Evolutionary conservation across 75 land plant species (phyloP), one percentile per base, ranked within the genome.

Genomic region (Ceratopteris richardii): DNA sequence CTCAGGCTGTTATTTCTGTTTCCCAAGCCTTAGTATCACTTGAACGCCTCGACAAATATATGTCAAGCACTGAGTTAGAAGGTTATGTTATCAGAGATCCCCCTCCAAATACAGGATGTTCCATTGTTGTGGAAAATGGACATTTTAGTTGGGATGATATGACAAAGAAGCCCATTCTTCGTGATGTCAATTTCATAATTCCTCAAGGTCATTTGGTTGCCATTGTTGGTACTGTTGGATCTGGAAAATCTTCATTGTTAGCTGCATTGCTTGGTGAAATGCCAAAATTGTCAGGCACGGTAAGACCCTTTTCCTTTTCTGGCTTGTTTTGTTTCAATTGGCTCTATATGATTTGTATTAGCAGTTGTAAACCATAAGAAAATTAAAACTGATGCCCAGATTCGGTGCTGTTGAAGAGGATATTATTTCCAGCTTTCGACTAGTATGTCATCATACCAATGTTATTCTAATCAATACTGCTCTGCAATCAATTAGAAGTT

Each of bases 201-300:
- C 57, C 41, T 36, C 60, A 58, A 24, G 67, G 63, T 27, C 56
- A 64, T 19, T 56, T 75, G 18, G 75, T 69, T 27, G 67, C 77
- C 19, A 58, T 75, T 48, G 77, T 75, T 59, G 77, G 77, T 18
- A 70, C 27, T 33, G 77, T 69, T 33, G 77, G 75, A 20, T 54
- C 77, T 28, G 77, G 77, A 19, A 75, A 75, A 57, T 69, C 77
- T 31, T 57, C 77, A 12, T 28, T 75, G 3, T 57, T 75, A 9
- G 51, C 77, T 18, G 60, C 68, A 11, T 33, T 75, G 25, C 55
- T 75, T 12, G 77, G 77, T 51, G 77, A 75, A 47, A 64, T 75
- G 74, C 68, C 59, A 3, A 75, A 58, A 56, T 58, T 70, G 44
- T 63, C 74, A 24, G 77, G 77, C 57, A 70, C 39, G 36, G 77